Base-by-base conservation (phyloP, 2,329 filamentous ascomycete species). In the Hypoxylon sp. region DNA sequence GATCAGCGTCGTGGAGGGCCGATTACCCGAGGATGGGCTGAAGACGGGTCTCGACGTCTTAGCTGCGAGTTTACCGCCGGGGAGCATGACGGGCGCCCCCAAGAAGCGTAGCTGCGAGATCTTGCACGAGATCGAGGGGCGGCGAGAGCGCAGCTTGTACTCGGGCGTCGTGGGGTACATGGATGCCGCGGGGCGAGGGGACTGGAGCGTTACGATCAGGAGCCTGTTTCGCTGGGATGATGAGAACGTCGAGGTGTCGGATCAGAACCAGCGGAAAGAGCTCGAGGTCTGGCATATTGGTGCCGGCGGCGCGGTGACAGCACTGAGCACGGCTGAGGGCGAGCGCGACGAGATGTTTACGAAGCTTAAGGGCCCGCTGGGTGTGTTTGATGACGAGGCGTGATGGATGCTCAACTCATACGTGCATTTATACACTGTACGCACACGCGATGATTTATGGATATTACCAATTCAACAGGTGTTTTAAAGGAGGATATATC, bases 61-160 rank as follows among this genome's bases (percentile, higher is more conserved):
- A 0, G 88, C 91, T 0, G 86, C 90, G 6, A 92, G 90, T 53
- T 85, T 98, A 0, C 95, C 96, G 0, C 94, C 96, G 0, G 95
- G 96, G 0, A 95, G 92, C 75, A 98, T 98, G 96, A 98, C 95
- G 1, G 96, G 96, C 6, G 95, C 95, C 0, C 96, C 95, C 0
- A 98, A 98, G 84, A 95, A 95, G 81, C 88, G 95, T 53, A 95
- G 92, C 71, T 98, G 95, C 79, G 91, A 97, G 82, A 87, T 98
- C 51, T 83, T 98, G 20, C 85, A 86, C 66, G 81, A 85, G 2
- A 85, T 97, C 46, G 95, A 97, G 80, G 81, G 80, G 17, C 78
- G 83, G 3, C 81, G 82, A 64, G 87, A 90, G 73, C 85, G 95
- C 57, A 90, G 93, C 33, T 81, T 98, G 56, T 98, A 98, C 81